Conservation (phyloP, 2,329 filamentous ascomycete species). For the Phyllosticta ampelicida region DNA sequence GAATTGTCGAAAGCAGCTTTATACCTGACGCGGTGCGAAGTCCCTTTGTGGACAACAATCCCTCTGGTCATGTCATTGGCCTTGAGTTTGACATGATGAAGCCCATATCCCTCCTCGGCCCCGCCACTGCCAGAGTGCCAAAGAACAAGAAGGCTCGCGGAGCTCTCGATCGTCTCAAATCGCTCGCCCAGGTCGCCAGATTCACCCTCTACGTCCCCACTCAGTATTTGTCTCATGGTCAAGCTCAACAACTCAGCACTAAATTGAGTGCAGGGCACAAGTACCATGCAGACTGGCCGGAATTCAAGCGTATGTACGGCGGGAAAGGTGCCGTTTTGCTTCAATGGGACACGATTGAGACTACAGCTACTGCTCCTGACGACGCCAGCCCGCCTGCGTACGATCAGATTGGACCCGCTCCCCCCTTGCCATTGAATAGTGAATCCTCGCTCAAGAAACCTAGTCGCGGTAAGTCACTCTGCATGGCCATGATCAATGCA, state of each 20-base stretch:
- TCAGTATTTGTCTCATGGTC: not conserved
- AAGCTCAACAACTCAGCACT: not conserved
- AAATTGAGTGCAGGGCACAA: not conserved
- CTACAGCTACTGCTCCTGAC: not conserved
- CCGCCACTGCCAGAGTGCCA: not conserved
- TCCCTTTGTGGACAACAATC: not conserved
- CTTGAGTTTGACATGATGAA: conserved; percentile 1
- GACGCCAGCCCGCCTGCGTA: conserved; percentile 7
- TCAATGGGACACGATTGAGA: not conserved
- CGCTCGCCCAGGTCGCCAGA: conserved; percentile 14
- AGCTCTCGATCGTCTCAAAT: conserved; percentile 20
- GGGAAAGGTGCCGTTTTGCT: not conserved
- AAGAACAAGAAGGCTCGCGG: conserved; percentile 24
- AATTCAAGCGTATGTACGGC: not conserved
- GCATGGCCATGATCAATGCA: not conserved
- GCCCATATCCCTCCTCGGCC: not conserved
- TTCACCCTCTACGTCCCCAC: conserved; percentile 1
- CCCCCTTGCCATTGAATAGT: not conserved
- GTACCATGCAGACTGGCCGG: not conserved
- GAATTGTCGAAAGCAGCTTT: not conserved
- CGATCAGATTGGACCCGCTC: conserved; percentile 1
- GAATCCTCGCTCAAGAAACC: not conserved
- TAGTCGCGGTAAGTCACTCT: not conserved
- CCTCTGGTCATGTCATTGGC: not conserved
- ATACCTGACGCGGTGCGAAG: not conserved